These are phyloP conservation scores for Pseudogymnoascus sp. DNA, from an alignment of 2,329 filamentous ascomycete species.

Conservation along the genomic window DNA sequence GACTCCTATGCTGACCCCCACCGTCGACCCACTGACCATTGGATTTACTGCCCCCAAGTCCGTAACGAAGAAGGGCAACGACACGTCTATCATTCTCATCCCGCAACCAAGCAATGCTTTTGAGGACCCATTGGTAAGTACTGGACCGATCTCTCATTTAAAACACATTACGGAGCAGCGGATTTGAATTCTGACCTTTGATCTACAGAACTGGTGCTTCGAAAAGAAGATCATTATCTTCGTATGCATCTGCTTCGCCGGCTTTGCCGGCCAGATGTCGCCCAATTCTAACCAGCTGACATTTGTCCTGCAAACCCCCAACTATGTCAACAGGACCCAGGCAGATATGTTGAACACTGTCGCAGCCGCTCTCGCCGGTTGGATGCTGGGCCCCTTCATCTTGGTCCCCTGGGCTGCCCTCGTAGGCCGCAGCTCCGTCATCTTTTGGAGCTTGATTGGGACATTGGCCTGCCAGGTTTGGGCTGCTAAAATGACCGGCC, in stretches of 20 bases:
- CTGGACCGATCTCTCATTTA: neutral
- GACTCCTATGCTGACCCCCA: neutral
- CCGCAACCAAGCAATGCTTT: slow-evolving; percentile 29
- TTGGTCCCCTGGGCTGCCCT: slow-evolving; percentile 30
- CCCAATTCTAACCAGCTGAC: slow-evolving; percentile 30
- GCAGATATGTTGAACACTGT: slow-evolving; percentile 17
- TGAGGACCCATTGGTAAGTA: slow-evolving; percentile 28
- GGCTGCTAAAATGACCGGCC: slow-evolving; percentile 30
- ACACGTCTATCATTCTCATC: slow-evolving; percentile 27
- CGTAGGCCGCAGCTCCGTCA: slow-evolving; percentile 31
- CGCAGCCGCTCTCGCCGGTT: slow-evolving; percentile 32
- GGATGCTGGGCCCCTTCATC: slow-evolving; percentile 31
- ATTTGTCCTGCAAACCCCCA: slow-evolving; percentile 27
- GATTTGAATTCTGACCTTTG: slow-evolving; percentile 9
- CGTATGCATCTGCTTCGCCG: slow-evolving; percentile 28
- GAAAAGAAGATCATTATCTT: slow-evolving; percentile 27
- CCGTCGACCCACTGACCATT: neutral
- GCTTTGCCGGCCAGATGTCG: slow-evolving; percentile 29
- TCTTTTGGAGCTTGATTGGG: slow-evolving; percentile 32
- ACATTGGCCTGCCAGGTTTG: slow-evolving; percentile 30
- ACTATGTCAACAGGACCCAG: slow-evolving; percentile 26
- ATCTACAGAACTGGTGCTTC: slow-evolving; percentile 27
- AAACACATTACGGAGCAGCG: neutral
- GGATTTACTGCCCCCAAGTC: neutral
- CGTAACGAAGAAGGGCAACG: neutral